Conservation (phyloP, 345 rosid genomes). For the Lumnitzera littorea region DNA sequence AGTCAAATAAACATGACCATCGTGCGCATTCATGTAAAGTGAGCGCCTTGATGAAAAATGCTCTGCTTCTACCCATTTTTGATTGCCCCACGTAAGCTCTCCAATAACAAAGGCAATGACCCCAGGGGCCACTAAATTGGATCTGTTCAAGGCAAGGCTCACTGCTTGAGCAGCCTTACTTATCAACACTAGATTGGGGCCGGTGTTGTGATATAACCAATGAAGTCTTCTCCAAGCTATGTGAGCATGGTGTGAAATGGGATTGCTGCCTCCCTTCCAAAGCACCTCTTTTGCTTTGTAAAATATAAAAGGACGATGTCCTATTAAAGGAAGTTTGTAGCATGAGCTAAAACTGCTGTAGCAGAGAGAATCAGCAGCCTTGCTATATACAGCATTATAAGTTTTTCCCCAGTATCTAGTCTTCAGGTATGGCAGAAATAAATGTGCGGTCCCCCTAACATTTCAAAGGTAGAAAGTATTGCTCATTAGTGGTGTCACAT, state of each 20-base stretch:
- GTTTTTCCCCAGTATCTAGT: conserved; percentile 1
- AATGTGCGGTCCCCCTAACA: conserved; percentile 8
- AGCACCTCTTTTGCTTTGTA: conserved; percentile 9
- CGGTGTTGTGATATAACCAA: not conserved
- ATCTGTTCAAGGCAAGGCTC: conserved; percentile 16
- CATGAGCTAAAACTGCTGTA: conserved; percentile 1
- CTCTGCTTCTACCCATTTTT: conserved; percentile 13
- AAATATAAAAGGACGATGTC: conserved; percentile 1
- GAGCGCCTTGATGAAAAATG: conserved; percentile 1
- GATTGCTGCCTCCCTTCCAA: not conserved
- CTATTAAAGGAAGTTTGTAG: conserved; percentile 3
- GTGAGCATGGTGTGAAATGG: conserved; percentile 8
- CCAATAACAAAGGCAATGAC: conserved; percentile 15
- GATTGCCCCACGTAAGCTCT: conserved; percentile 8
- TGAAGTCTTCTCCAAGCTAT: conserved; percentile 19
- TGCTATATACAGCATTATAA: conserved; percentile 1
- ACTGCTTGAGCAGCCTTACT: conserved; percentile 13
- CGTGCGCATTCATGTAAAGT: conserved; percentile 8
- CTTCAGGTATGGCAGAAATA: conserved; percentile 6
- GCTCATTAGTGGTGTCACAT: not conserved
- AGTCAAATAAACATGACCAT: conserved; percentile 13
- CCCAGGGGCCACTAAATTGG: conserved; percentile 17
- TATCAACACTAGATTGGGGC: conserved; percentile 3
- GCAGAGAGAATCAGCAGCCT: conserved; percentile 1
- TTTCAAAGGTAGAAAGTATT: conserved; percentile 6